Base-by-base conservation (phyloP, 176 grass and related monocot species). In the Oryza nivara region DNA sequence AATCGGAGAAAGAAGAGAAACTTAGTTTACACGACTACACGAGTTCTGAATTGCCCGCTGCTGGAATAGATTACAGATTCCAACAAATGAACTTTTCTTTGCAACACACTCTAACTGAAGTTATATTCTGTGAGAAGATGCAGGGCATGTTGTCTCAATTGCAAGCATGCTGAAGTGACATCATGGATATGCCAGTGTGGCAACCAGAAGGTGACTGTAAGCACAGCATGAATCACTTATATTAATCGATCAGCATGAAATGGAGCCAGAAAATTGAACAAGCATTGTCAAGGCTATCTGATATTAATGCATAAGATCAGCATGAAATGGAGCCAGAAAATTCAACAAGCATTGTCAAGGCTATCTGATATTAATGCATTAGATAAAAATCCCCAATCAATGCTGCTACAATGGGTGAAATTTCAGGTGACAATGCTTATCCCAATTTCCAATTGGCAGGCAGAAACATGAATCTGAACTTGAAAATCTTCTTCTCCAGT, bases 11-110 rank as follows among this genome's bases (percentile, higher is more conserved):
- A 30, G 43, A 44, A 11, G 38, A 54, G 72, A 66, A 23, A 56
- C 88, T 78, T 89, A 78, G 34, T 60, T 60, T 13, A 2, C 44
- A 89, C 83, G 72, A 73, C 47, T 13, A 2, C 44, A 89, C 83
- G 72, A 73, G 54, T 45, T 70, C 58, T 23, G 58, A 63, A 63
- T 23, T 69, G 51, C 65, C 44, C 71, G 67, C 60, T 44, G 67
- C 54, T 65, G 6, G 67, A 73, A 28, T 43, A 73, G 11, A 88
- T 28, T 61, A 25, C 26, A 67, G 45, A 20, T 78, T 73, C 16
- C 15, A 19, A 68, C 36, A 19, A 68, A 73, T 28, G 61, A 61
- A 86, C 9, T 84, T 40, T 85, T 44, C 32, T 72, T 76, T 66
- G 65, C 65, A 65, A 54, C 54, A 46, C 67, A 77, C 67, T 63